Conservation (phyloP, 2,329 filamentous ascomycete genomes). For the Trichoderma atroviride region DNA sequence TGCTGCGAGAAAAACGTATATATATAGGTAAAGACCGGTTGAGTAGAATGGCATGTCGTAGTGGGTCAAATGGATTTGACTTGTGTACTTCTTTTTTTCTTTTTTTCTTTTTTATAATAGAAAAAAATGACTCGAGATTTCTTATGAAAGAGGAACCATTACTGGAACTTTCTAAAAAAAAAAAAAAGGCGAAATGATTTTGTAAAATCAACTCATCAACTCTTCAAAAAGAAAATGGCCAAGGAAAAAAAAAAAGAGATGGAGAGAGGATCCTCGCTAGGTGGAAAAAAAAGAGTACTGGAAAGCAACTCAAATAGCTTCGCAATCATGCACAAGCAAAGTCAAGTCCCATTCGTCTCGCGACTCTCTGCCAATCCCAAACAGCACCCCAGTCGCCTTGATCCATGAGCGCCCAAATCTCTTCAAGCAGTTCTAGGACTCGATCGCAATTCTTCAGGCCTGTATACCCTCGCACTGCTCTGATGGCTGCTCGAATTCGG, state of each 20-base stretch:
- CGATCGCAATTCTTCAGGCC: conserved; percentile 61
- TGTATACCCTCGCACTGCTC: conserved; percentile 59
- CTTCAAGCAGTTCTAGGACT: conserved; percentile 56
- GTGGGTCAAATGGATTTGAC: neutral
- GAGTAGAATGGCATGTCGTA: neutral
- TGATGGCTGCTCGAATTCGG: conserved; percentile 54
- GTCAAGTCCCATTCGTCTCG: conserved; percentile 55
- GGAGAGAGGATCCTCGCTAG: too few species aligned
- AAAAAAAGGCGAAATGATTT: neutral
- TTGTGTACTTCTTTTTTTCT: neutral
- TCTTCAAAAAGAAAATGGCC: neutral
- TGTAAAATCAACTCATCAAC: neutral
- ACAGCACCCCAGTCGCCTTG: conserved; percentile 58
- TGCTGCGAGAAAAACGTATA: conserved; percentile 3
- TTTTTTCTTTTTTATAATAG: neutral
- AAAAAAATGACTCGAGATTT: neutral
- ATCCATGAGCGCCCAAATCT: conserved; percentile 63
- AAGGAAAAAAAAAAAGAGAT: neutral
- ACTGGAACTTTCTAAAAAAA: conserved; percentile 11
- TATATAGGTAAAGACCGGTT: neutral
- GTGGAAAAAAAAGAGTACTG: neutral
- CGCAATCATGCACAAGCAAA: conserved; percentile 52
- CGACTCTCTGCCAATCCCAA: conserved; percentile 67
- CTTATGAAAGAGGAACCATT: conserved; percentile 8
- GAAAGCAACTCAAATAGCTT: neutral